Evolutionary conservation across 352 stramenopile genomes (phyloP).

Genomic region (Phytopythium aichiense): DNA sequence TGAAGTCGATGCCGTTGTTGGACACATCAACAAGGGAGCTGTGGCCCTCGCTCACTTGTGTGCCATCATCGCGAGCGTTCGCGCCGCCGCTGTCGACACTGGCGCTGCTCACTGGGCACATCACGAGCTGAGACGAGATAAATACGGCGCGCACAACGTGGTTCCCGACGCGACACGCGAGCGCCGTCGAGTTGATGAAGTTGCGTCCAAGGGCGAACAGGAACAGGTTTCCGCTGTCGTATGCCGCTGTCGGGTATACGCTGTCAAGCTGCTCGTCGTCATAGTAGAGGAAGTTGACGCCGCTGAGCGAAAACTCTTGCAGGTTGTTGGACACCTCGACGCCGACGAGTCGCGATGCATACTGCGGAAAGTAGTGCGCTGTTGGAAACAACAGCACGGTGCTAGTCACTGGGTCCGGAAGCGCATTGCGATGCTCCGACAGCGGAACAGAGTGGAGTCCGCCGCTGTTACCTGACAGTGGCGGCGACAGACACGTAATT

Average conservation of each 20-base stretch:
- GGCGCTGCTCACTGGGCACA: conserved; percentile 51
- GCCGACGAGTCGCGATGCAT: conserved; percentile 81
- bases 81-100: not conserved
- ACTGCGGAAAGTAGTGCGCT: conserved; percentile 86
- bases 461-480: conserved; percentile 50
- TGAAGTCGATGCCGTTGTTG: conserved; percentile 95
- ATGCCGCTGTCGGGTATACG: conserved; percentile 56
- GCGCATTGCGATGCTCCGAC: conserved; percentile 65
- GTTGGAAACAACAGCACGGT: conserved; percentile 79
- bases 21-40: conserved; percentile 87
- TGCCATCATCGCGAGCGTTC: not conserved
- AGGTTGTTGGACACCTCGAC: conserved; percentile 96
- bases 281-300: conserved; percentile 92
- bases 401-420: conserved; percentile 50
- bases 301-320: conserved; percentile 92
- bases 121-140: conserved; percentile 73
- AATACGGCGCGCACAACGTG: conserved; percentile 82
- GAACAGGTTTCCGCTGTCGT: conserved; percentile 35
- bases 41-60: not conserved
- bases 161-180: conserved; percentile 89
- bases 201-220: conserved; percentile 70
- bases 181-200: conserved; percentile 92
- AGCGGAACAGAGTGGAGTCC: conserved; percentile 57
- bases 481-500: conserved; percentile 81
- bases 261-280: conserved; percentile 68